Evolutionary conservation across 768 basidiomycete genomes (phyloP).

Genomic region (Daedaleopsis sinensis): DNA sequence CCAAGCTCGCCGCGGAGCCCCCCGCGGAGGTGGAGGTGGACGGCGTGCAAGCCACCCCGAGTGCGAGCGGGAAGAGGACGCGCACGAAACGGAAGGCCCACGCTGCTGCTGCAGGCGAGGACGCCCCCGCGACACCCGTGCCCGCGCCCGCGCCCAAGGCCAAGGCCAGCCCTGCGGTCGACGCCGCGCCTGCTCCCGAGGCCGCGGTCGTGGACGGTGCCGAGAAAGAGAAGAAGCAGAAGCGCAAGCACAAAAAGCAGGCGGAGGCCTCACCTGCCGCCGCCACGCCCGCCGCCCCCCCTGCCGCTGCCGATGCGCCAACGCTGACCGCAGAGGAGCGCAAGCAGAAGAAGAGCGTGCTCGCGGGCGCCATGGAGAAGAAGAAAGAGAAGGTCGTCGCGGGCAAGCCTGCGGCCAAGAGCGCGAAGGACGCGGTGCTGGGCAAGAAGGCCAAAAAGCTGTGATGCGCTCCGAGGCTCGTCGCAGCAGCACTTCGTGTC

Average conservation of each 20-base stretch:
- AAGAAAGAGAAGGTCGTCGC: conserved; percentile 54
- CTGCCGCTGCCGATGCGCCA: conserved; percentile 5
- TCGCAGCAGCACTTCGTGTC: too few species aligned
- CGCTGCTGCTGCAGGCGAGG: conserved; percentile 3
- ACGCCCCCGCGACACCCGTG: not conserved
- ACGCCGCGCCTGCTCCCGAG: too few species aligned
- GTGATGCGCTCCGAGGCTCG: conserved; percentile 31
- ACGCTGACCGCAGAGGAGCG: conserved; percentile 39
- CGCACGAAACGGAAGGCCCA: conserved; percentile 15
- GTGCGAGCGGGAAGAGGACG: conserved; percentile 13
- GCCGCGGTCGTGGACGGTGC: not conserved
- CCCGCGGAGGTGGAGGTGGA: not conserved
- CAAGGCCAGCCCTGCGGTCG: too few species aligned
- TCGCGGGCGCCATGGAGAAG: conserved; percentile 48
- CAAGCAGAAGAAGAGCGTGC: conserved; percentile 52
- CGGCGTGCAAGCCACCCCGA: conserved; percentile 7
- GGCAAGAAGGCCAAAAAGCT: conserved; percentile 47
- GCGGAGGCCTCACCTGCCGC: conserved; percentile 10
- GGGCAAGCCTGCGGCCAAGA: conserved; percentile 43
- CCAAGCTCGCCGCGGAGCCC: conserved; percentile 18
- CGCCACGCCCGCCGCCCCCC: conserved; percentile 4
- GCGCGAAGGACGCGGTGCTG: conserved; percentile 55
- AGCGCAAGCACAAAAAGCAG: conserved; percentile 18
- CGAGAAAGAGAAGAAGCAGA: conserved; percentile 13
- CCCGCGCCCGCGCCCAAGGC: not conserved